Percentiles rank a stretch among this genome's conserved stretches.
Conservation (phyloP, 176 grass and related monocot genomes). For the Musa itinerans region DNA sequence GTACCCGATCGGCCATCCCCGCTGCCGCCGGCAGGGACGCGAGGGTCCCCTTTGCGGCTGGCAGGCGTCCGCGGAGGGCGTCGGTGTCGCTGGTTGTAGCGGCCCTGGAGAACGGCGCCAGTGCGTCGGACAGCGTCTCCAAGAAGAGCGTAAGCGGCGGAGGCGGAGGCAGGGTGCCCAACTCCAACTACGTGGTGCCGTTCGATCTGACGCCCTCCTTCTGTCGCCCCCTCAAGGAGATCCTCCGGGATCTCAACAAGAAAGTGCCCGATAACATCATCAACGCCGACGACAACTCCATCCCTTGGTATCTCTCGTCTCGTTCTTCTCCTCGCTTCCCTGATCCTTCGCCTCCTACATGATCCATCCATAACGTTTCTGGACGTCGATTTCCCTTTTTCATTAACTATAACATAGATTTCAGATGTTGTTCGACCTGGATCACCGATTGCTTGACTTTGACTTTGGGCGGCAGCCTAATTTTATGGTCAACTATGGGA, state of each 20-base stretch:
- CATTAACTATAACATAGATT: not conserved
- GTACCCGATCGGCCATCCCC: not conserved
- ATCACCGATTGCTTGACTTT: not conserved
- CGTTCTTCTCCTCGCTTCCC: not conserved
- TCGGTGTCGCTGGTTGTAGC: conserved; percentile 17
- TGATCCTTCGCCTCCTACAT: too few relatives aligned
- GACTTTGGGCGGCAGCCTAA: not conserved
- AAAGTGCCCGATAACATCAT: conserved; percentile 94
- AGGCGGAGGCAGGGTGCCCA: conserved; percentile 42
- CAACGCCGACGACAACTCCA: conserved; percentile 40
- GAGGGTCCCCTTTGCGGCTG: not conserved
- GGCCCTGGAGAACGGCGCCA: conserved; percentile 34
- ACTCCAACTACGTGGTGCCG: conserved; percentile 93
- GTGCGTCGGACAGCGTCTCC: conserved; percentile 12
- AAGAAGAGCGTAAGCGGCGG: not conserved
- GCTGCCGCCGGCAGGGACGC: not conserved
- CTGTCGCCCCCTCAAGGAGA: conserved; percentile 79
- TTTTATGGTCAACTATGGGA: not conserved
- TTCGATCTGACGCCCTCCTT: conserved; percentile 60
- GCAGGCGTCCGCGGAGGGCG: not conserved
- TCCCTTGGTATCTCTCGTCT: conserved; percentile 53
- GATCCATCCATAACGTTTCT: not conserved
- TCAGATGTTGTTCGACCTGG: not conserved
- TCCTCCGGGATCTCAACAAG: conserved; percentile 96
- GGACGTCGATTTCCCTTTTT: not conserved